Base-by-base conservation (phyloP, 2,329 filamentous ascomycete species). In the Arthrobotrys iridis region DNA sequence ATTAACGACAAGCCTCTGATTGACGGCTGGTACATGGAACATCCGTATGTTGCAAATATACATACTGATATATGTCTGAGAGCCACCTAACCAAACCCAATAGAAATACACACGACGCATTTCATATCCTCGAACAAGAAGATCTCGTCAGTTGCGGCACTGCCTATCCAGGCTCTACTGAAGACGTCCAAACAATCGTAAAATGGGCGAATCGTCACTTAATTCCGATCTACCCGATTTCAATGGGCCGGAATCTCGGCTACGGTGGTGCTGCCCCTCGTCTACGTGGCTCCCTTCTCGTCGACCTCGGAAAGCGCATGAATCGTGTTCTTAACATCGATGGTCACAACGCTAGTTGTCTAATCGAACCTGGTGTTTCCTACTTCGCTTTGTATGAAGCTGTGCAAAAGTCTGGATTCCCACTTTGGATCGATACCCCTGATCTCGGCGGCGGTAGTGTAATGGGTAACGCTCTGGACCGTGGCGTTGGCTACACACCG, bases 281-380 rank as follows among this genome's bases (percentile, higher is more conserved):
- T 33, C 84, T 87, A 0, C 83, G 83, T 0, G 86, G 86, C 3
- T 83, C 83, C n/a, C 81, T 87, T 0, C 83, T 84, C 1, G 64
- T 87, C 18, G 85, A 87, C 73, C 81, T 87, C n/a, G 86, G 86
- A 2, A 83, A 80, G 40, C 82, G 85, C 41, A 86, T 88, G 86
- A 84, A 85, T 78, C 83, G 82, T 77, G 82, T 88, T 6, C 78
- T 88, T 6, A 82, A 86, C 37, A 83, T 88, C 11, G 84, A 86
- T 77, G 82, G 82, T 0, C 83, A 85, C 13, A 83, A 83, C 43
- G 85, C 84, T 18, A 86, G 82, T 64, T 85, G 83, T 43, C 80
- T 88, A 0, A 82, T 88, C 3, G 86, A 88, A 78, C 87, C 87
- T 0, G 86, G 87, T 0, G 86, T 88, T 0, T 85, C 86, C 0